These are phyloP conservation scores for Talaromyces sp. DNA, from an alignment of 2,329 filamentous ascomycete species.

Conservation along the genomic window DNA sequence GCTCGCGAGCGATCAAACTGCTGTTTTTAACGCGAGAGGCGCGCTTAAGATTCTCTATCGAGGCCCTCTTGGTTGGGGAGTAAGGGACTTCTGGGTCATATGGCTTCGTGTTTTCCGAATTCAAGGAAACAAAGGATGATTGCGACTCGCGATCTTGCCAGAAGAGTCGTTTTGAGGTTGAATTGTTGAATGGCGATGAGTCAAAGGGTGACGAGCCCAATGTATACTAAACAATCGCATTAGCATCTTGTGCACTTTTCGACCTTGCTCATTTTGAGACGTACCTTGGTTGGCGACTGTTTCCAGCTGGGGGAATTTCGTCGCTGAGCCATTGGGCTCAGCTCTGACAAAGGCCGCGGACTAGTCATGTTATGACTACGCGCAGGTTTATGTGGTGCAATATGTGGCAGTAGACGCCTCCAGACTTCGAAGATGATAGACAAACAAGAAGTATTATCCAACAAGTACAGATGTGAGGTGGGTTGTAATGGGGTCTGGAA, in stretches of 20 bases:
- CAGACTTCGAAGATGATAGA: background rate
- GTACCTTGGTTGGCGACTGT: slow-evolving; percentile 65
- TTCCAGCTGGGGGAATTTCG: slow-evolving; percentile 92
- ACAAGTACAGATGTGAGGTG: background rate
- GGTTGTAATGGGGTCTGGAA: slow-evolving; percentile 12
- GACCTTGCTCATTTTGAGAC: background rate
- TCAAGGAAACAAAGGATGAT: slow-evolving; percentile 59
- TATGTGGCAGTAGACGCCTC: background rate
- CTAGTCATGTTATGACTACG: slow-evolving; percentile 54
- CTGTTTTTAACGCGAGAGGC: slow-evolving; percentile 97
- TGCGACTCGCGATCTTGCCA: slow-evolving; percentile 75
- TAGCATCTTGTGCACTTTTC: slow-evolving; percentile 14
- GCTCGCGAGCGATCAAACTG: slow-evolving; percentile 90
- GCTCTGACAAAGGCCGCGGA: slow-evolving; percentile 78
- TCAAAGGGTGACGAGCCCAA: slow-evolving; percentile 79
- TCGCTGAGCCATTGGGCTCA: slow-evolving; percentile 78
- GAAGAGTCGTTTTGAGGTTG: slow-evolving; percentile 76
- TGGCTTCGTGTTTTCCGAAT: slow-evolving; percentile 65
- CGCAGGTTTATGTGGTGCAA: background rate
- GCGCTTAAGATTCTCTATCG: slow-evolving; percentile 91
- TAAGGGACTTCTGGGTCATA: slow-evolving; percentile 60
- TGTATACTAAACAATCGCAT: slow-evolving; percentile 57
- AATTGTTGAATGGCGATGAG: slow-evolving; percentile 65
- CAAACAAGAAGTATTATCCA: slow-evolving; percentile 1
- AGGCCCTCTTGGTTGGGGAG: slow-evolving; percentile 75